phyloP scores from a whole-genome alignment of 2,329 filamentous ascomycete genomes.

The Verticillium nubilum region DNA sequence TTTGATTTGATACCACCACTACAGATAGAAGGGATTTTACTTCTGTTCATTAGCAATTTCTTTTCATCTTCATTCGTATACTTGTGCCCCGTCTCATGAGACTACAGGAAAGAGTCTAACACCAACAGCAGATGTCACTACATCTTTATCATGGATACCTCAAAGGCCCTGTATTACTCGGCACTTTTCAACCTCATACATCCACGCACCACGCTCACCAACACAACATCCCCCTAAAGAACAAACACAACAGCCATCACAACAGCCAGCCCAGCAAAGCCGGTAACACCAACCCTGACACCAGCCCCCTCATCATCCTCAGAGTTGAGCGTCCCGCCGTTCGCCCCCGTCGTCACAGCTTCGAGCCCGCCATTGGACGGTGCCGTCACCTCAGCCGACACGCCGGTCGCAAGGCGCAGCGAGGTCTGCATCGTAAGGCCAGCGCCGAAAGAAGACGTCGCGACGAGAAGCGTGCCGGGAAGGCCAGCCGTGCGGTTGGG shows the following conservation, averaged over 20 bases:
- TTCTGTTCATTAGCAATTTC: neutral
- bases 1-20: neutral
- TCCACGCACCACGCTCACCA: neutral
- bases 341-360: neutral
- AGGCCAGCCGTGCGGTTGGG: neutral
- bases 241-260: neutral
- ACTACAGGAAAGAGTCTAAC: no score
- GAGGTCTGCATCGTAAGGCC: conserved; percentile 1
- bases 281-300: neutral
- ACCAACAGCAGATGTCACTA: no score
- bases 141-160: no score
- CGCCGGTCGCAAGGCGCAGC: neutral
- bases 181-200: neutral
- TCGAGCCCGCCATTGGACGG: neutral
- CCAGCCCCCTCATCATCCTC: neutral
- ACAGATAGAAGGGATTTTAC: neutral
- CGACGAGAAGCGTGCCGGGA: neutral
- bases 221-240: neutral
- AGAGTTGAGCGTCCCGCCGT: neutral
- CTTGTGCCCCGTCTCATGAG: no score
- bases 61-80: no score
- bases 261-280: neutral
- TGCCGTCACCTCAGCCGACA: neutral
- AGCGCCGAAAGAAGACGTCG: neutral
- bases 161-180: neutral